Percentiles rank a stretch among this genome's conserved stretches.
phyloP scores from a whole-genome alignment of 2,329 filamentous ascomycete genomes.

The Botryotinia convoluta region DNA sequence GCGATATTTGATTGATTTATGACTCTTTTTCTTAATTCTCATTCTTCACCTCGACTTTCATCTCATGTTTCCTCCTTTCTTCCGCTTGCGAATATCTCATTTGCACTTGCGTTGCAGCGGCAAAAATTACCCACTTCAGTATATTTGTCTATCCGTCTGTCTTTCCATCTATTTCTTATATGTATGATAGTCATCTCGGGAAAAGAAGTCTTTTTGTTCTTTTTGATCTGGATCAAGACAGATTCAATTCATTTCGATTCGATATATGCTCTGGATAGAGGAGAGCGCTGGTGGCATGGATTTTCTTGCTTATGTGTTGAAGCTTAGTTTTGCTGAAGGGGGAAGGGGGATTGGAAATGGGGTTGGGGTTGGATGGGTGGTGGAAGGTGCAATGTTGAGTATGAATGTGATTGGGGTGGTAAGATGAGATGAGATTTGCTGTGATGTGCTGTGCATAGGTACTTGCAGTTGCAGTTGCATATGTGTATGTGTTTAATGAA shows the following conservation, averaged over 20 bases:
- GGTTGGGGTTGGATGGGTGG: not conserved
- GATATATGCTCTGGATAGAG: not conserved
- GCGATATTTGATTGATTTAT: not conserved
- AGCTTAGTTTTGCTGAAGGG: not conserved
- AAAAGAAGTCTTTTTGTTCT: not conserved
- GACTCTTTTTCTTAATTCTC: slow-evolving; percentile 2
- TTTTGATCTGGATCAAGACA: not conserved
- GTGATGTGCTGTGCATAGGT: not conserved
- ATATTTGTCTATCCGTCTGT: not conserved
- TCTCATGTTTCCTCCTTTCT: not conserved
- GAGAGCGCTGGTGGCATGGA: not conserved
- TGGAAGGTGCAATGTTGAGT: not conserved
- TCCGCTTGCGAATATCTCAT: not conserved
- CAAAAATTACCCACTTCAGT: not conserved
- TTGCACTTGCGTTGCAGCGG: not conserved
- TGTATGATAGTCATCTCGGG: not conserved
- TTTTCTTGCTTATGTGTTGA: not conserved
- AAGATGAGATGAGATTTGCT: not conserved
- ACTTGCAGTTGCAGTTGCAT: not conserved
- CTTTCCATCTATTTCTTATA: not conserved
- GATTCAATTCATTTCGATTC: not conserved
- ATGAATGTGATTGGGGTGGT: not conserved
- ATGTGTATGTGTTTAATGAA: not conserved
- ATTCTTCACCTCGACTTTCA: not conserved
- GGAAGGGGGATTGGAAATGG: not conserved